Evolutionary conservation across 805 yeast species (phyloP).

Genomic region (Suhomyces canberraensis): DNA sequence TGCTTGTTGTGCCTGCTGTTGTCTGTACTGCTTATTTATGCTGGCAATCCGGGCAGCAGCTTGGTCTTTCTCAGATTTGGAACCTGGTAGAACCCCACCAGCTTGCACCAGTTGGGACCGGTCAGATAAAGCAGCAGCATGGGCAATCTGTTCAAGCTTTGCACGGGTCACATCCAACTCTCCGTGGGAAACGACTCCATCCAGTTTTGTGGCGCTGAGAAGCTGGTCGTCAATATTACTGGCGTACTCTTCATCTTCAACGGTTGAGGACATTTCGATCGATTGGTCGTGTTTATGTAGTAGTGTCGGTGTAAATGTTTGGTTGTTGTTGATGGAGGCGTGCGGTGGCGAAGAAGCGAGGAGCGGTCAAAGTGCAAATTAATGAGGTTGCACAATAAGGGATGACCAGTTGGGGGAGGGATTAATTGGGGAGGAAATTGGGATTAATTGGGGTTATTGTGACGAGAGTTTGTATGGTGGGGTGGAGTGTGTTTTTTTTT

Average conservation of each 20-base stretch:
- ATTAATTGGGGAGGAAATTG: too few species aligned
- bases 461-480: too few species aligned
- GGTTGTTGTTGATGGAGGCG: too few species aligned
- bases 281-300: slow-evolving; percentile 13
- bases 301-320: slow-evolving; percentile 19
- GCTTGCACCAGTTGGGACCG: slow-evolving; percentile 1
- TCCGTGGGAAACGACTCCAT: slow-evolving; percentile 13
- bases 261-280: slow-evolving; percentile 6
- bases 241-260: slow-evolving; percentile 24
- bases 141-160: slow-evolving; percentile 33
- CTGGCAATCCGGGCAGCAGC: neutral
- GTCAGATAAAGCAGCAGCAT: slow-evolving; percentile 22
- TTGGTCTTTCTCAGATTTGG: neutral
- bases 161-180: slow-evolving; percentile 15
- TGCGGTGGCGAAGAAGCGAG: too few species aligned
- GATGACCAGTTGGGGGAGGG: too few species aligned
- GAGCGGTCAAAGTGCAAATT: too few species aligned
- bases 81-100: neutral
- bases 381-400: too few species aligned
- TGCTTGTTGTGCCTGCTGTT: slow-evolving; percentile 22
- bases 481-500: too few species aligned
- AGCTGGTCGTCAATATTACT: slow-evolving; percentile 43
- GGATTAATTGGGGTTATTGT: too few species aligned
- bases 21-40: slow-evolving; percentile 9
- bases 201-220: slow-evolving; percentile 37